Percentiles rank a stretch among this genome's conserved stretches.
Evolutionary conservation across 495 filamentous ascomycete species (phyloP).

Genomic region (Clohesyomyces aquaticus): DNA sequence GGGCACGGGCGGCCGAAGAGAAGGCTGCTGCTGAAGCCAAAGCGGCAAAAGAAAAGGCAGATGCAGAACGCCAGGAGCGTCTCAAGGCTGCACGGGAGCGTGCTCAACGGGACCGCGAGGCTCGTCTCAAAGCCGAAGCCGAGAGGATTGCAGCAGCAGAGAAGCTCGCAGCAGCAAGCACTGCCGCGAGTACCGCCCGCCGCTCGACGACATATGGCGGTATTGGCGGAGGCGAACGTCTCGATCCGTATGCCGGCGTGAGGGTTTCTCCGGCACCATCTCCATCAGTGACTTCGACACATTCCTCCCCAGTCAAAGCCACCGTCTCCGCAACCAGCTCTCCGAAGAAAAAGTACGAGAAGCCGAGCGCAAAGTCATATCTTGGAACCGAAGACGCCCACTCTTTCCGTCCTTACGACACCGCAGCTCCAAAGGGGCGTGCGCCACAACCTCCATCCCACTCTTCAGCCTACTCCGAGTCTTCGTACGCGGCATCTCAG

Average conservation of each 20-base stretch:
- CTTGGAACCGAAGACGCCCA: constrained; percentile 65
- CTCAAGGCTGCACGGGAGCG: constrained; percentile 37
- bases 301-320: constrained; percentile 33
- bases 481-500: constrained; percentile 76
- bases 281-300: constrained; percentile 46
- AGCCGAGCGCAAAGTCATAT: constrained; percentile 64
- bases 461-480: constrained; percentile 80
- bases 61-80: constrained; percentile 33
- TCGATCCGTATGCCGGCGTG: constrained; percentile 42
- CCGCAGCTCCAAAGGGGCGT: constrained; percentile 63
- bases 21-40: constrained; percentile 35
- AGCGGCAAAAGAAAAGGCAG: constrained; percentile 31
- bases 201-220: constrained; percentile 43
- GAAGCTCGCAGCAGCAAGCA: constrained; percentile 24
- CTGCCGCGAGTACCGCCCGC: constrained; percentile 38
- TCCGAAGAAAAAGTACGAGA: constrained; percentile 61
- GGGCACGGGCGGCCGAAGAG: constrained; percentile 39
- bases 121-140: constrained; percentile 33
- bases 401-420: constrained; percentile 85
- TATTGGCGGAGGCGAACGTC: constrained; percentile 38
- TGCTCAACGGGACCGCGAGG: constrained; percentile 32
- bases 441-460: constrained; percentile 49
- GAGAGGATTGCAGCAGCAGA: constrained; percentile 26
- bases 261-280: constrained; percentile 43
- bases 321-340: constrained; percentile 47